These are phyloP conservation scores for Cytidiella melzeri DNA, from an alignment of 768 basidiomycete species.

Conservation along the genomic window DNA sequence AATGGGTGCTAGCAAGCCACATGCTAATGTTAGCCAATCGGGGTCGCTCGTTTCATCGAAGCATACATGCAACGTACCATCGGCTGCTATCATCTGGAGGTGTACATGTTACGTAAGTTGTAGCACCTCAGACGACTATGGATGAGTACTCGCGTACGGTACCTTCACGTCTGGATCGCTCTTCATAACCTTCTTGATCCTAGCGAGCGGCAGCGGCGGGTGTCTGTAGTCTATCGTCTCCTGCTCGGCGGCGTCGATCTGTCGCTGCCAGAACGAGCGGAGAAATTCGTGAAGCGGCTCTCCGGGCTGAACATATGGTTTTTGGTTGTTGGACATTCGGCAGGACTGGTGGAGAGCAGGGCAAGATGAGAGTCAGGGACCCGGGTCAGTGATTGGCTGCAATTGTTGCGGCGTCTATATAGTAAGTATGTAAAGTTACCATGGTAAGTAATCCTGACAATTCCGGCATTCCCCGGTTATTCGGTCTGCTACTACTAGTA, in stretches of 20 bases:
- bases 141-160: conserved; percentile 23
- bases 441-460: too few species aligned
- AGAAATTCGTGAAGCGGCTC: conserved; percentile 85
- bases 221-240: conserved; percentile 87
- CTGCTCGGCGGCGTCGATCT: conserved; percentile 80
- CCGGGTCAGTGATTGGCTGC: not conserved
- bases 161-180: conserved; percentile 96
- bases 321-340: conserved; percentile 11
- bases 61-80: conserved; percentile 46
- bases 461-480: too few species aligned
- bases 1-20: conserved; percentile 62
- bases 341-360: not conserved
- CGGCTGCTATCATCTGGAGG: conserved; percentile 94
- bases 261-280: conserved; percentile 84
- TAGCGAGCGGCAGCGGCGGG: conserved; percentile 83
- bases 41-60: not conserved
- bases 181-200: conserved; percentile 99
- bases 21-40: not conserved
- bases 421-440: too few species aligned
- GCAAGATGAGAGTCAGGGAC: not conserved
- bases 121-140: not conserved
- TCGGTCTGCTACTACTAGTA: too few species aligned
- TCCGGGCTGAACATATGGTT: conserved; percentile 75
- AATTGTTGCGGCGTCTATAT: too few species aligned
- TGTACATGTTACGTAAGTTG: conserved; percentile 2